Percentiles rank a stretch among this genome's conserved stretches.
These are phyloP conservation scores for Rubroshorea leprosula DNA, from an alignment of 345 rosid species.

Conservation along the genomic window DNA sequence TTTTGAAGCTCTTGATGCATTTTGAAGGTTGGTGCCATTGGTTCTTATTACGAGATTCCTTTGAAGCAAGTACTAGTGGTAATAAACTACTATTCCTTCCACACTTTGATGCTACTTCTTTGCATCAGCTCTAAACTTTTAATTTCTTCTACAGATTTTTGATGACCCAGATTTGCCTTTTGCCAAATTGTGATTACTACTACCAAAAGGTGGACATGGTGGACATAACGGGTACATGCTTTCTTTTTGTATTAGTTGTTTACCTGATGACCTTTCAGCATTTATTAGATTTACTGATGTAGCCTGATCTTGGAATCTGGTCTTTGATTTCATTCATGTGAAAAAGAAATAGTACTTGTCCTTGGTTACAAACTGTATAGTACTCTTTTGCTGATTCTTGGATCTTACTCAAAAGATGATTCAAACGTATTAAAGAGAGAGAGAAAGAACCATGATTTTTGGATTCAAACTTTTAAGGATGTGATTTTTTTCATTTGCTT, in stretches of 20 bases:
- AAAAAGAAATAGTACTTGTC: too few relatives aligned
- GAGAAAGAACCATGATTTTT: too few relatives aligned
- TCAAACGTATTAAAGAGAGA: too few relatives aligned
- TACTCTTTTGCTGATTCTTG: too few relatives aligned
- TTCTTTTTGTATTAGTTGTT: not conserved
- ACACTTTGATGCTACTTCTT: not conserved
- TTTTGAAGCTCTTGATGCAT: slow-evolving; percentile 14
- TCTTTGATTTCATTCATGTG: too few relatives aligned
- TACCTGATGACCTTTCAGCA: not conserved
- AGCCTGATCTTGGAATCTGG: too few relatives aligned
- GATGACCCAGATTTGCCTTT: slow-evolving; percentile 95
- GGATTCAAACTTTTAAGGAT: too few relatives aligned
- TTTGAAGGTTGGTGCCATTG: slow-evolving; percentile 76
- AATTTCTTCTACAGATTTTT: slow-evolving; percentile 47
- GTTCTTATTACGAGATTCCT: slow-evolving; percentile 82
- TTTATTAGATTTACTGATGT: not conserved
- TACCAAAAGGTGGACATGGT: slow-evolving; percentile 99
- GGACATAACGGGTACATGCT: slow-evolving; percentile 84
- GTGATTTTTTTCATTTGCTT: too few relatives aligned
- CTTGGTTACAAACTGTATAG: too few relatives aligned
- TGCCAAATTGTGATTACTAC: slow-evolving; percentile 70
- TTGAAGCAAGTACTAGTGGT: slow-evolving; percentile 94
- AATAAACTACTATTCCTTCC: slow-evolving; percentile 14
- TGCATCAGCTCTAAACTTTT: slow-evolving; percentile 3
- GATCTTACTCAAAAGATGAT: too few relatives aligned